phyloP scores from a whole-genome alignment of 176 grass and related monocot species.

The Zea mays region Zm-B73-REFERENCE-NAM-5.0 NC_050101.1:83356501-83357000 shows the following conservation, averaged over 20 bases:
- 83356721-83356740: slow-evolving; percentile 56
- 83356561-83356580: slow-evolving; percentile 51
- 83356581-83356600: slow-evolving; percentile 58
- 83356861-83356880: not conserved
- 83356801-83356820: slow-evolving; percentile 40
- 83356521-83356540: not conserved
- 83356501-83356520: not conserved
- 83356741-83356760: slow-evolving; percentile 54
- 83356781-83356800: slow-evolving; percentile 68
- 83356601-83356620: slow-evolving; percentile 67
- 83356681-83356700: slow-evolving; percentile 44
- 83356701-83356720: slow-evolving; percentile 67
- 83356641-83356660: slow-evolving; percentile 60
- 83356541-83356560: not conserved
- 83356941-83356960: slow-evolving; percentile 47
- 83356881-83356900: not conserved
- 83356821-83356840: slow-evolving; percentile 41
- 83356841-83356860: not conserved
- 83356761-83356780: slow-evolving; percentile 55
- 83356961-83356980: slow-evolving; percentile 44
- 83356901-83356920: not conserved
- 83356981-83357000: slow-evolving; percentile 51
- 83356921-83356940: slow-evolving; percentile 22
- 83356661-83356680: slow-evolving; percentile 54
- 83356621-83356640: slow-evolving; percentile 61